phyloP scores from a whole-genome alignment of 2,329 filamentous ascomycete genomes.

The Colletotrichum sp. region DNA sequence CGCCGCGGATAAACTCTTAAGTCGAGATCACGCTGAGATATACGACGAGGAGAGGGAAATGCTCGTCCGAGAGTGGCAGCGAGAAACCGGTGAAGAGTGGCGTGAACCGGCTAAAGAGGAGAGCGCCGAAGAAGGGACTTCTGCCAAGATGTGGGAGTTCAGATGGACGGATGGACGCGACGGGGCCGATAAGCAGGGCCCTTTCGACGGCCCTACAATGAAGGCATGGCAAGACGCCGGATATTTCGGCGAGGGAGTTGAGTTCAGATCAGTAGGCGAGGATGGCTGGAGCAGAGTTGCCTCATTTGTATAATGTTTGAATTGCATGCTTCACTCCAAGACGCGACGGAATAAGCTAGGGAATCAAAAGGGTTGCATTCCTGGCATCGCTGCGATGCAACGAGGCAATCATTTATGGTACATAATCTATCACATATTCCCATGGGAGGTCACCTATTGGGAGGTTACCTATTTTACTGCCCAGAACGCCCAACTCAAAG shows the following conservation, averaged over 20 bases:
- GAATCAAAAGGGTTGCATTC: conserved; percentile 15
- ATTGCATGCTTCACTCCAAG: neutral
- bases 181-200: conserved; percentile 79
- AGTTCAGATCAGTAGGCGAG: conserved; percentile 68
- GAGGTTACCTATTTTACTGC: conserved; percentile 6
- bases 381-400: conserved; percentile 14
- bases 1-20: conserved; percentile 85
- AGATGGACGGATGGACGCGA: conserved; percentile 90
- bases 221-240: conserved; percentile 88
- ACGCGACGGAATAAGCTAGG: neutral
- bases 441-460: neutral
- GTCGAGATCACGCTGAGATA: conserved; percentile 84
- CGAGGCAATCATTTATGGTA: conserved; percentile 19
- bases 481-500: conserved; percentile 20
- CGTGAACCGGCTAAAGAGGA: conserved; percentile 45
- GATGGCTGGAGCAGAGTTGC: conserved; percentile 59
- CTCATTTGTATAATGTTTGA: conserved; percentile 44
- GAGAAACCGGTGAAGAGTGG: conserved; percentile 91
- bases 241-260: conserved; percentile 91
- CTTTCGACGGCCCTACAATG: conserved; percentile 87
- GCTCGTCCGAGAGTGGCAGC: conserved; percentile 80
- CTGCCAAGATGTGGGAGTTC: conserved; percentile 78
- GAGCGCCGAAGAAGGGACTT: conserved; percentile 27
- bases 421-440: conserved; percentile 22
- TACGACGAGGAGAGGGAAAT: conserved; percentile 89